Conservation (phyloP, 1,284 basidiomycete genomes). For the Cutaneotrichosporon sp. region DNA sequence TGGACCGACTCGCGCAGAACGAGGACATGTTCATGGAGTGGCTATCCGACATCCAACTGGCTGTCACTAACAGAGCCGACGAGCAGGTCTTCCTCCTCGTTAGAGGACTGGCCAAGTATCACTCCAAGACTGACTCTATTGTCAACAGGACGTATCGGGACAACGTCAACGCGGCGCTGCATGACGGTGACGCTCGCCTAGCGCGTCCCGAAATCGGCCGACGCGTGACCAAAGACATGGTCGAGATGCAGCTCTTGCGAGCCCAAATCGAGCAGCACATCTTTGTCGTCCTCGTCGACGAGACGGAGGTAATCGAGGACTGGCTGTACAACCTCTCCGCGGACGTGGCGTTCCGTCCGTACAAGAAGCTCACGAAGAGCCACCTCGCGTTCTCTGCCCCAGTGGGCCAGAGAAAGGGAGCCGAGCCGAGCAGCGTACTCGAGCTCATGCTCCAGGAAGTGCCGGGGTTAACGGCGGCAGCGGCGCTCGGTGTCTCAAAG, state of each 20-base stretch:
- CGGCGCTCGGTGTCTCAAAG: slow-evolving; percentile 39
- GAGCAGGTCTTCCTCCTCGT: slow-evolving; percentile 49
- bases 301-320: slow-evolving; percentile 50
- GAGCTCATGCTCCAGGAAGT: slow-evolving; percentile 52
- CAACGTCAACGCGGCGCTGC: slow-evolving; percentile 34
- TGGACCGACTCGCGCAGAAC: slow-evolving; percentile 38
- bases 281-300: slow-evolving; percentile 49
- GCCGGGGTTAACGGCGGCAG: slow-evolving; percentile 47
- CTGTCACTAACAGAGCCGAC: slow-evolving; percentile 25
- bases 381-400: slow-evolving; percentile 50
- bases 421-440: slow-evolving; percentile 34
- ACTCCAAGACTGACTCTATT: slow-evolving; percentile 37
- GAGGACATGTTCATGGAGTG: slow-evolving; percentile 34
- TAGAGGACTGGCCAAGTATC: slow-evolving; percentile 47
- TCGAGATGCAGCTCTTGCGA: slow-evolving; percentile 46
- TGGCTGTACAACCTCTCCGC: slow-evolving; percentile 51
- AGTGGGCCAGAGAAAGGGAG: slow-evolving; percentile 31
- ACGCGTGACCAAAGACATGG: slow-evolving; percentile 36
- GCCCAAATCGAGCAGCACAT: slow-evolving; percentile 44
- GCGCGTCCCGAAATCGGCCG: neutral
- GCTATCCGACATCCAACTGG: slow-evolving; percentile 34
- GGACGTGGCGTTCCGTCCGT: slow-evolving; percentile 51
- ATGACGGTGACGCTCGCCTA: neutral
- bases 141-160: slow-evolving; percentile 42
- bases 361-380: slow-evolving; percentile 49